Evolutionary conservation across 1,284 basidiomycete genomes (phyloP).

Genomic region (Cryptococcus sp.): DNA sequence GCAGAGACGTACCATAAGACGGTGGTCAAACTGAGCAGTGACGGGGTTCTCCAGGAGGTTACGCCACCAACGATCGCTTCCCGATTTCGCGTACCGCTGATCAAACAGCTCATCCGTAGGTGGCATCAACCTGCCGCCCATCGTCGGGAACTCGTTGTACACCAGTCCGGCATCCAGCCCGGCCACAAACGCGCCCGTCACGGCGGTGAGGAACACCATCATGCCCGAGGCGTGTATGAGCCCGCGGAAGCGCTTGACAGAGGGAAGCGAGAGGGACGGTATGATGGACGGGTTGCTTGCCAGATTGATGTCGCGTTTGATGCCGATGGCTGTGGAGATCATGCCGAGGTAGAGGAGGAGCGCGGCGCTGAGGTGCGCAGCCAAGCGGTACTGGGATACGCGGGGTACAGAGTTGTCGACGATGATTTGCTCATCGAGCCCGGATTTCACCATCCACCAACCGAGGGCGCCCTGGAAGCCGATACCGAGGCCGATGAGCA

Average conservation of each 20-base stretch:
- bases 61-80: slow-evolving; percentile 73
- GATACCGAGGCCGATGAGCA: slow-evolving; percentile 71
- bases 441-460: slow-evolving; percentile 99
- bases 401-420: slow-evolving; percentile 79
- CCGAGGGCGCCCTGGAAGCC: slow-evolving; percentile 86
- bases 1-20: slow-evolving; percentile 66
- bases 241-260: slow-evolving; percentile 60
- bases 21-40: slow-evolving; percentile 95
- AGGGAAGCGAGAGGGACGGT: slow-evolving; percentile 57
- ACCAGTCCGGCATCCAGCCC: slow-evolving; percentile 93
- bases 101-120: slow-evolving; percentile 81
- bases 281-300: slow-evolving; percentile 47
- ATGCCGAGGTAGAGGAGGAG: slow-evolving; percentile 88
- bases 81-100: slow-evolving; percentile 63
- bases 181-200: slow-evolving; percentile 90
- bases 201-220: slow-evolving; percentile 82
- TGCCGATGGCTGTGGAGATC: slow-evolving; percentile 75
- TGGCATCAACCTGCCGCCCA: slow-evolving; percentile 85
- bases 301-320: slow-evolving; percentile 76
- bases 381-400: slow-evolving; percentile 94
- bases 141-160: slow-evolving; percentile 97
- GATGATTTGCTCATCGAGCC: slow-evolving; percentile 78
- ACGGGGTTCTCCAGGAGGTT: slow-evolving; percentile 97
- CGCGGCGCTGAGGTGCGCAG: slow-evolving; percentile 88
- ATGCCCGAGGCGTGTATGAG: slow-evolving; percentile 63